Conservation (phyloP, 441 rosid genomes). For the Bruguiera hainesii region DNA sequence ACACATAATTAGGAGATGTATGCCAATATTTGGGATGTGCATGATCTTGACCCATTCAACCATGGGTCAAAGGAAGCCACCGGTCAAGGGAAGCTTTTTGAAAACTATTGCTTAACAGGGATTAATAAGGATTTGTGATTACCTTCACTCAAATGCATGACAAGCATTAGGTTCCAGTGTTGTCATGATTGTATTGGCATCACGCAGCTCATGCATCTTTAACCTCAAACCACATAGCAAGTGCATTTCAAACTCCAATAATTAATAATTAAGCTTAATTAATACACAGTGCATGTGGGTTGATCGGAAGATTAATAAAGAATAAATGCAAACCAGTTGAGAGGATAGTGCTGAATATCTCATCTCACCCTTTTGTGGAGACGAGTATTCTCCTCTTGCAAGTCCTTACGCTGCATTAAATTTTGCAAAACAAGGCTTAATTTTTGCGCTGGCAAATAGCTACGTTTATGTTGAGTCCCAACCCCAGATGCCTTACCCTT, state of each 20-base stretch:
- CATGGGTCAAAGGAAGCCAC: no score
- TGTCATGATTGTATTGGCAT: conserved; percentile 20
- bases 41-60: no score
- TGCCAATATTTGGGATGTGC: no score
- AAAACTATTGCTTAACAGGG: not conserved
- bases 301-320: not conserved
- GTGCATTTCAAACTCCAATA: not conserved
- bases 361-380: conserved; percentile 51
- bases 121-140: not conserved
- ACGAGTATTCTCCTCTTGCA: conserved; percentile 44
- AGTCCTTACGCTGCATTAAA: conserved; percentile 33
- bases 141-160: conserved; percentile 25
- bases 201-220: conserved; percentile 29
- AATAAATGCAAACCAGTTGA: not conserved
- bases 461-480: no score
- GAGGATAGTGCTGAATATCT: conserved; percentile 9
- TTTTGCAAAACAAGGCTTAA: not conserved
- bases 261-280: not conserved
- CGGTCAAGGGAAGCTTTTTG: not conserved
- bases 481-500: conserved; percentile 30
- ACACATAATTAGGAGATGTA: no score
- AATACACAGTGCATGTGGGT: not conserved
- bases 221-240: conserved; percentile 4
- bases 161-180: conserved; percentile 8
- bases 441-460: not conserved